Evolutionary conservation across 176 grass and related monocot species (phyloP).

Genomic region (Musa beccarii): DNA sequence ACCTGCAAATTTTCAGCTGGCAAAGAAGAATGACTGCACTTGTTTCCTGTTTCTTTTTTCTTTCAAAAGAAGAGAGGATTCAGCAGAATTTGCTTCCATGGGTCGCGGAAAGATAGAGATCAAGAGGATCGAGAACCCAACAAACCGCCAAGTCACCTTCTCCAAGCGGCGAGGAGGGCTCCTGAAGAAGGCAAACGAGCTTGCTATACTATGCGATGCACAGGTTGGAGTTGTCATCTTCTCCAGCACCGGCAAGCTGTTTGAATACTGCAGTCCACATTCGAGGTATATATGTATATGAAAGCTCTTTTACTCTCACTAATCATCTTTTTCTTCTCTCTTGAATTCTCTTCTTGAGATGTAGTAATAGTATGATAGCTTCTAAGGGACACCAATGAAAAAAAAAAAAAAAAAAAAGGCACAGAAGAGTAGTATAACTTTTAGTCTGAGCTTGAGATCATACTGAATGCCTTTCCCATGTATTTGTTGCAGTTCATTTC

Average conservation of each 20-base stretch:
- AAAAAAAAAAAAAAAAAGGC: too few relatives aligned
- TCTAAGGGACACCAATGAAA: too few relatives aligned
- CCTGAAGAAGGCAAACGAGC: constrained; percentile 79
- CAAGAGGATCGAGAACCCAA: constrained; percentile 73
- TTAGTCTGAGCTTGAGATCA: too few relatives aligned
- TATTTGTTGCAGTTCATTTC: neutral
- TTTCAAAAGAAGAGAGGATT: neutral
- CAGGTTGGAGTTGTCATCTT: constrained; percentile 62
- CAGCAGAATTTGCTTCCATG: constrained; percentile 32
- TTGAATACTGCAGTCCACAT: constrained; percentile 54
- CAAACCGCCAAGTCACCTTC: constrained; percentile 74
- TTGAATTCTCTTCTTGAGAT: neutral
- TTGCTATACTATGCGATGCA: constrained; percentile 61
- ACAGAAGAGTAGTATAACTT: too few relatives aligned
- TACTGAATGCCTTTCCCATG: neutral
- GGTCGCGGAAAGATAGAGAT: constrained; percentile 76
- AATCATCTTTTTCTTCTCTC: neutral
- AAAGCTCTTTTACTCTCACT: neutral
- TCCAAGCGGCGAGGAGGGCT: constrained; percentile 67
- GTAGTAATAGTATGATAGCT: too few relatives aligned
- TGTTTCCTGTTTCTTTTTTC: neutral
- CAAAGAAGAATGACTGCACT: neutral
- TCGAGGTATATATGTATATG: constrained; percentile 24
- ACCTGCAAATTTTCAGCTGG: neutral
- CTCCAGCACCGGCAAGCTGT: constrained; percentile 80